Evolutionary conservation across 176 grass and related monocot species (phyloP).

Genomic region (Hyparrhenia diplandra): DNA sequence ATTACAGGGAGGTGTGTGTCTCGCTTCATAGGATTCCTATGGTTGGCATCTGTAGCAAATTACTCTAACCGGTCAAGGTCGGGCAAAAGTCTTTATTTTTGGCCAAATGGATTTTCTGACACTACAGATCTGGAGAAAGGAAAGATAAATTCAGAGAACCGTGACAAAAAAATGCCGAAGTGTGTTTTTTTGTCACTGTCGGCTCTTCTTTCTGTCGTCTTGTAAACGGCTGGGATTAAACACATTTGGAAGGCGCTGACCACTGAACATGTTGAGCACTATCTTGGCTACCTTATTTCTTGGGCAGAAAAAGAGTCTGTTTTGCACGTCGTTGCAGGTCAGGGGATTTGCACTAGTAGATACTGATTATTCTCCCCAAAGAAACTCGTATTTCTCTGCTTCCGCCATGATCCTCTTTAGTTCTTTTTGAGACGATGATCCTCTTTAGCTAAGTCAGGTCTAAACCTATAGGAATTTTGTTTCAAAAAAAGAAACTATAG

Average conservation of each 20-base stretch:
- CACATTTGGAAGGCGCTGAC: background rate
- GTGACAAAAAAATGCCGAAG: background rate
- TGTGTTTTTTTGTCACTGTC: background rate
- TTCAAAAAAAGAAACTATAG: too few species aligned
- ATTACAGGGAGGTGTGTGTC: background rate
- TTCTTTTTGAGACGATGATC: too few species aligned
- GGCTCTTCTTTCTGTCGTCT: background rate
- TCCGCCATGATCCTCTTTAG: too few species aligned
- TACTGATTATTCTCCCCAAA: too few species aligned
- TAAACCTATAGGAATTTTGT: background rate
- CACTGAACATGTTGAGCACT: background rate
- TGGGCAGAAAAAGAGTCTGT: background rate
- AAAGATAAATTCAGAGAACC: background rate
- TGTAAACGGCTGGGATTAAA: background rate
- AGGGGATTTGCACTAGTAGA: background rate
- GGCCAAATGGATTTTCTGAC: background rate
- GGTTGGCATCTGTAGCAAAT: background rate
- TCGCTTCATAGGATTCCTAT: too few species aligned
- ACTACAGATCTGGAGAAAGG: background rate
- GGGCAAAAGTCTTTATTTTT: background rate
- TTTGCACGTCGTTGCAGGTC: background rate
- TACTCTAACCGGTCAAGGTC: background rate
- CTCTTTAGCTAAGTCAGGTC: too few species aligned
- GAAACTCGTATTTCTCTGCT: background rate
- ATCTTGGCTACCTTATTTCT: background rate